Conservation (phyloP, 805 yeast genomes). For the Helenozyma rhizophorensis region DNA sequence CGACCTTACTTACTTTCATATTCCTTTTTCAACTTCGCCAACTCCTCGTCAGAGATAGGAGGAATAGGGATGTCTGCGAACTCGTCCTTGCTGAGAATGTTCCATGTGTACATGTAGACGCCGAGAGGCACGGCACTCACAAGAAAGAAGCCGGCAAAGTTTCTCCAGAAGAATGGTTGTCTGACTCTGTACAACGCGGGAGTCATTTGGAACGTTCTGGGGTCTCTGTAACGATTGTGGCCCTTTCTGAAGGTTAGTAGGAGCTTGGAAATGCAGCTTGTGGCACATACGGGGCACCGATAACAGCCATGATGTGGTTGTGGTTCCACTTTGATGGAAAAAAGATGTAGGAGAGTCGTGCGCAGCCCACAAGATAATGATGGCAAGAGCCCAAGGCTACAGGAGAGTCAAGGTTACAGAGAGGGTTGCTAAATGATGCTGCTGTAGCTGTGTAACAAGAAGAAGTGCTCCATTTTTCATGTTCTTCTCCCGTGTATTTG, state of each 20-base stretch:
- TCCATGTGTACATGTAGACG: conserved; percentile 62
- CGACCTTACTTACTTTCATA: conserved; percentile 47
- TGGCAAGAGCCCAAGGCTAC: too few species aligned
- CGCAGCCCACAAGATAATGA: too few species aligned
- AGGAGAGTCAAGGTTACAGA: too few species aligned
- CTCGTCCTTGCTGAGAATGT: conserved; percentile 68
- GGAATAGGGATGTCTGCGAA: conserved; percentile 93
- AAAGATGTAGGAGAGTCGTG: not conserved
- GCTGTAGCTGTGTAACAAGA: too few species aligned
- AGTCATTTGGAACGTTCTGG: conserved; percentile 77
- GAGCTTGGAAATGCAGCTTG: not conserved
- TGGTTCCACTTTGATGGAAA: not conserved
- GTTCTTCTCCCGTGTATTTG: too few species aligned
- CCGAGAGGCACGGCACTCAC: conserved; percentile 64
- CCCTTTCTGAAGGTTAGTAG: conserved; percentile 31
- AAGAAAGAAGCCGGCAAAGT: conserved; percentile 57
- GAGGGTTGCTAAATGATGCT: too few species aligned
- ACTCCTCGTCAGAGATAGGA: conserved; percentile 76
- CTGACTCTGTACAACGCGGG: conserved; percentile 92
- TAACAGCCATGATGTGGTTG: conserved; percentile 19
- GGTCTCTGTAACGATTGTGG: conserved; percentile 49
- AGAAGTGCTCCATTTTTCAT: too few species aligned
- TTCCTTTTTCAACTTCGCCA: conserved; percentile 67
- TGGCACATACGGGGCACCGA: conserved; percentile 28
- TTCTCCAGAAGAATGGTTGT: conserved; percentile 77